Evolutionary conservation across 371 early-diverging fungal species (phyloP).

Genomic region (Encephalitozoon hellem): DNA sequence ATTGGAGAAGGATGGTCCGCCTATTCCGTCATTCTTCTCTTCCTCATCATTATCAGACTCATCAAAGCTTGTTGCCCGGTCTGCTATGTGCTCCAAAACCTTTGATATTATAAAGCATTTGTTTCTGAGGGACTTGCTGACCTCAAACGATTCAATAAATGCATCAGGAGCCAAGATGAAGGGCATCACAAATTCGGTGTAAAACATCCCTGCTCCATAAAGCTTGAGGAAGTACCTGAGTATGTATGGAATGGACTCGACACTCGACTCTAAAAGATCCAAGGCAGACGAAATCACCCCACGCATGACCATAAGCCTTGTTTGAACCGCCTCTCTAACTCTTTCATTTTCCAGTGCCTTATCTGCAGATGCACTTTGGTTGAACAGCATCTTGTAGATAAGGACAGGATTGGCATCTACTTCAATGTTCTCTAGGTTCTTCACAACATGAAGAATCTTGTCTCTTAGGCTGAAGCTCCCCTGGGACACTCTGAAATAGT

Average conservation of each 20-base stretch:
- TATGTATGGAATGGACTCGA: slow-evolving; percentile 33
- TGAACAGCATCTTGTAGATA: slow-evolving; percentile 21
- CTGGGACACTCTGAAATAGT: slow-evolving; percentile 26
- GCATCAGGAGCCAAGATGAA: slow-evolving; percentile 21
- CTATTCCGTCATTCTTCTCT: slow-evolving; percentile 82
- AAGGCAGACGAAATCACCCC: slow-evolving; percentile 12
- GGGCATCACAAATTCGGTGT: slow-evolving; percentile 34
- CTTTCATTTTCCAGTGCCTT: slow-evolving; percentile 38
- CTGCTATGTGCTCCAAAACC: background rate
- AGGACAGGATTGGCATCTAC: slow-evolving; percentile 35
- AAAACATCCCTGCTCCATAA: background rate
- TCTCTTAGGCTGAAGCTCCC: background rate
- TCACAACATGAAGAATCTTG: background rate
- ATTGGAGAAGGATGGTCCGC: slow-evolving; percentile 74
- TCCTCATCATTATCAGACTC: slow-evolving; percentile 68
- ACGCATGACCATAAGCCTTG: slow-evolving; percentile 4
- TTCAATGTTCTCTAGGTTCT: background rate
- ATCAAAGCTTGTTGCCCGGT: background rate
- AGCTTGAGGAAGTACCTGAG: slow-evolving; percentile 23
- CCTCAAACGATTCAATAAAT: background rate
- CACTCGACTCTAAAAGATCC: slow-evolving; percentile 7
- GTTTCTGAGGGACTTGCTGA: background rate
- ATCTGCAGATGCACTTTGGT: slow-evolving; percentile 10
- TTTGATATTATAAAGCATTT: slow-evolving; percentile 20
- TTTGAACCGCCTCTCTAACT: slow-evolving; percentile 30